phyloP scores from a whole-genome alignment of 169 alveolate species.

The Plasmodium vivax region DNA sequence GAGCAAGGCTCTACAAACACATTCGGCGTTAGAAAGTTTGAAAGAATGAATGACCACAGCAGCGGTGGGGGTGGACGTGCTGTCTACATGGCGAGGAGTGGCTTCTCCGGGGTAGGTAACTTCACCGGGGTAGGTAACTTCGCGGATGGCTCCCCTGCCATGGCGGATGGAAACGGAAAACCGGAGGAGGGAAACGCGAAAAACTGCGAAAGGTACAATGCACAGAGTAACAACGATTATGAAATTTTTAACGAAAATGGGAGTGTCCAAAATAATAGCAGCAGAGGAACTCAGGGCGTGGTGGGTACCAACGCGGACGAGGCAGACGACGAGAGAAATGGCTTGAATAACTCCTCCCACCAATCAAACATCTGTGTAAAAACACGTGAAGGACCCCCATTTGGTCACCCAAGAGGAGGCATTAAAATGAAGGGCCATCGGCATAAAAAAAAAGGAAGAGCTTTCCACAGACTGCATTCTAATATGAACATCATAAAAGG shows the following conservation, averaged over 20 bases:
- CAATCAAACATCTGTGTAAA: not conserved
- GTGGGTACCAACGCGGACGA: not conserved
- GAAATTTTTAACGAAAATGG: not conserved
- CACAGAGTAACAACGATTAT: not conserved
- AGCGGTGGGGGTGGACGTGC: not conserved
- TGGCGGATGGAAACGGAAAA: not conserved
- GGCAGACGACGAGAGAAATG: not conserved
- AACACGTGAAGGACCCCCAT: not conserved
- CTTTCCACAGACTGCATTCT: not conserved
- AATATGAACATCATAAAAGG: constrained; percentile 11
- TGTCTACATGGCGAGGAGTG: not conserved
- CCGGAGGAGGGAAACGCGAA: not conserved
- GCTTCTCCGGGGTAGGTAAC: not conserved
- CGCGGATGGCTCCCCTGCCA: not conserved
- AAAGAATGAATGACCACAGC: not conserved
- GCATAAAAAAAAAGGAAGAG: constrained; percentile 14
- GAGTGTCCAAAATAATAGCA: not conserved
- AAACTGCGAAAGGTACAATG: not conserved
- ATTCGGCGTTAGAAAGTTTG: not conserved
- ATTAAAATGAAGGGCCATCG: constrained; percentile 6
- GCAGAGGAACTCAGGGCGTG: not conserved
- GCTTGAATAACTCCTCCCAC: not conserved
- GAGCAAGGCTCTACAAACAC: not conserved
- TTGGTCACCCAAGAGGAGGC: constrained; percentile 1
- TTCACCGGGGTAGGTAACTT: no score